phyloP scores from a whole-genome alignment of 163 green algal genomes.

The Volvox carteri region DNA sequence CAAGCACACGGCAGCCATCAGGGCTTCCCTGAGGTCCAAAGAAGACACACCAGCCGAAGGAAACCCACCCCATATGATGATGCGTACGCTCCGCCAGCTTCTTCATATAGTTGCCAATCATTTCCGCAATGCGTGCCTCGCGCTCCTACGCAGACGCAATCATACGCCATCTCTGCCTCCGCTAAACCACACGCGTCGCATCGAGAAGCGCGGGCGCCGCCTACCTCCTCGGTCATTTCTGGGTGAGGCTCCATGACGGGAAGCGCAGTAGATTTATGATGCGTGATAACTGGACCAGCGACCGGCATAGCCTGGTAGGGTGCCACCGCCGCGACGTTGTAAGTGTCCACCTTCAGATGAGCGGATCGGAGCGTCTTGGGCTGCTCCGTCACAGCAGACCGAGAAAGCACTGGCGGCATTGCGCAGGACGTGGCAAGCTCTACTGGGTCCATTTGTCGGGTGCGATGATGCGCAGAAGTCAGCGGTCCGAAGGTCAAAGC shows the following conservation, averaged over 20 bases:
- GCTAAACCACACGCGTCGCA: background rate
- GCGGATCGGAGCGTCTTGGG: background rate
- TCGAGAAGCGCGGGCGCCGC: conserved; percentile 6
- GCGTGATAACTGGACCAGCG: conserved; percentile 73
- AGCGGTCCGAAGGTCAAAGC: conserved; percentile 19
- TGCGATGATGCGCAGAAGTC: background rate
- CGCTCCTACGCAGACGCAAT: conserved; percentile 76
- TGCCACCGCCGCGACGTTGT: conserved; percentile 63
- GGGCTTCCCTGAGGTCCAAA: background rate
- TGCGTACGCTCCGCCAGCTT: conserved; percentile 88
- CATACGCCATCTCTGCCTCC: background rate
- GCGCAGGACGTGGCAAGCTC: conserved; percentile 55
- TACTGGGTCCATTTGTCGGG: conserved; percentile 37
- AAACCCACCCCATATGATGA: conserved; percentile 90
- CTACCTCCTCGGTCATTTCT: conserved; percentile 62
- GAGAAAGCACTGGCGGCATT: conserved; percentile 49
- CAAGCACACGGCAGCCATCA: background rate
- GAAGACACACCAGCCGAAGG: background rate
- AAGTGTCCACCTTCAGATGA: conserved; percentile 54
- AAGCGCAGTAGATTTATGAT: conserved; percentile 79
- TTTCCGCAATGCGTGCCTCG: conserved; percentile 77
- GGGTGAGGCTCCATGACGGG: conserved; percentile 70
- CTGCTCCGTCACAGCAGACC: conserved; percentile 38
- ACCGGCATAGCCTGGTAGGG: conserved; percentile 91
- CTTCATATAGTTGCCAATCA: conserved; percentile 89